Base-by-base conservation (phyloP, 192 early-diverging fungal species). In the Mortierella claussenii region DNA sequence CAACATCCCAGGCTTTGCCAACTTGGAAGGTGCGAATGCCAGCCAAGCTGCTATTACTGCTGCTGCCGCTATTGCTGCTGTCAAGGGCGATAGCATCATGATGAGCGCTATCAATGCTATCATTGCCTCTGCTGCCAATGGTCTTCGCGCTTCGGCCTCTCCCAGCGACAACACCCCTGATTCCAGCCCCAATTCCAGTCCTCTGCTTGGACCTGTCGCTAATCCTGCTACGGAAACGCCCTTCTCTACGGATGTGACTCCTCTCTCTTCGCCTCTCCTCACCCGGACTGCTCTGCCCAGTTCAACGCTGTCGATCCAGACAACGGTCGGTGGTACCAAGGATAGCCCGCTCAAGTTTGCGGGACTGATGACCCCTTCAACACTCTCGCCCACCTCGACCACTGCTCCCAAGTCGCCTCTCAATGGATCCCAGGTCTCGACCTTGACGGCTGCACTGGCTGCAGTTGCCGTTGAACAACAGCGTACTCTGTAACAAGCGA, bases 1-100 rank as follows among this genome's bases (percentile, higher is more conserved):
- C 26, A 57, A 75, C 58, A 65, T 71, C 21, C 62, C 61, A 7
- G 67, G 67, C 11, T 63, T 66, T 20, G 56, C 76, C 12, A 32
- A 68, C 21, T n/a, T 79, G 33, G 69, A 69, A 3, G 68, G 68
- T 57, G 51, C 68, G 48, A 85, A 85, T 70, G 86, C 82, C 53
- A 80, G 82, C 31, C 86, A 82, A 20, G 82, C 83, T 6, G 86
- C 84, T 59, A 81, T 87, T 10, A 84, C 86, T 53, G 86, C 86
- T n/a, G 86, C 86, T 12, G 86, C 85, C 17, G 86, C 86, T 7
- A 83, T 83, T 60, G 86, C 86, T 13, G 84, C 86, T 10, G 86
- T 85, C 13, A 80, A 81, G 32, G 47, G 73, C 21, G 61, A 76
- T 44, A 59, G 37, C 20, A 37, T 60, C 40, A 76, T 76, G 73